Conservation (phyloP, 1,284 basidiomycete species). For the Irpex sp. region DNA sequence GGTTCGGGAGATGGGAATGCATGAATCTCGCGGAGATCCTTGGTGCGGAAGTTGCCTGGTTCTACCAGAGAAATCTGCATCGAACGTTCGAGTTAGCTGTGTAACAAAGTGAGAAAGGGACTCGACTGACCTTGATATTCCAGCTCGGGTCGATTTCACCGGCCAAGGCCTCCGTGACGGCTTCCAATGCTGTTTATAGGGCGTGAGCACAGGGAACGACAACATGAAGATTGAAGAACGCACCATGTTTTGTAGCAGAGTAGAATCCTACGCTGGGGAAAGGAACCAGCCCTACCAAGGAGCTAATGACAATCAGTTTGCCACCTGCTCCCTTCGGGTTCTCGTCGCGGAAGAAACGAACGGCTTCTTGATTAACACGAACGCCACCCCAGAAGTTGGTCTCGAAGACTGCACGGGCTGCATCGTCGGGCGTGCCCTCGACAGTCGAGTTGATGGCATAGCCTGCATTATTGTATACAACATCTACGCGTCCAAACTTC, state of each 20-base stretch:
- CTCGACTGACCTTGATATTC: constrained; percentile 35
- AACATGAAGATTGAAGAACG: constrained; percentile 4
- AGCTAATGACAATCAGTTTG: constrained; percentile 31
- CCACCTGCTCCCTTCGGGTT: constrained; percentile 27
- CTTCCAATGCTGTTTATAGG: constrained; percentile 25
- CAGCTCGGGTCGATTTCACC: constrained; percentile 34
- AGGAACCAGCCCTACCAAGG: constrained; percentile 28
- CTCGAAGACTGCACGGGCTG: constrained; percentile 30
- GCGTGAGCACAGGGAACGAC: not conserved
- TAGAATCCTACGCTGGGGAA: constrained; percentile 30
- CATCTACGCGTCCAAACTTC: constrained; percentile 38
- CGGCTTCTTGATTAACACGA: constrained; percentile 31
- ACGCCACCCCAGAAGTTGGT: constrained; percentile 36
- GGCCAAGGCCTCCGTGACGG: constrained; percentile 28
- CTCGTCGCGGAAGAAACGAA: constrained; percentile 25
- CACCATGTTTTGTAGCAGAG: constrained; percentile 33
- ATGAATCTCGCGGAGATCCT: constrained; percentile 15
- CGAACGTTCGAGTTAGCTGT: constrained; percentile 20
- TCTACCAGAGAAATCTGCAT: constrained; percentile 24
- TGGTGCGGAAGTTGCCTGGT: constrained; percentile 33
- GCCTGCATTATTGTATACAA: constrained; percentile 43
- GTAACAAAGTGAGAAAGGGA: constrained; percentile 25
- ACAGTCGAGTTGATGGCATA: constrained; percentile 28
- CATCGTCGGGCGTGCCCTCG: constrained; percentile 29
- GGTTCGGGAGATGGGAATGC: not conserved